Evolutionary conservation across 208 protist species (phyloP).

Genomic region (Crithidia fasciculata): DNA sequence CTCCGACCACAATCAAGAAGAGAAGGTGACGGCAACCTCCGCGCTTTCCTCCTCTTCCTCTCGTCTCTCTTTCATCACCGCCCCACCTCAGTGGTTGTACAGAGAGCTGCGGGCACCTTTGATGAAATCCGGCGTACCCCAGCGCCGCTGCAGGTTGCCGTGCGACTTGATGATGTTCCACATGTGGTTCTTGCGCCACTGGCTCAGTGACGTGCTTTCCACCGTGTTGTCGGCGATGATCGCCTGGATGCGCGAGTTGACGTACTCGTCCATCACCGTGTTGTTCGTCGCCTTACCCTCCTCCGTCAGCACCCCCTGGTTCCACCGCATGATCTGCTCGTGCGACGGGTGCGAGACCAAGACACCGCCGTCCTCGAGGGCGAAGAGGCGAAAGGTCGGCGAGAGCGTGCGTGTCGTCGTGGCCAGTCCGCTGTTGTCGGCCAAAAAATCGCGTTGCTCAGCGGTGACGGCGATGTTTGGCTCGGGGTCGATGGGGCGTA

Average conservation of each 20-base stretch:
- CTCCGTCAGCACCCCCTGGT: constrained; percentile 67
- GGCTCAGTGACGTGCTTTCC: constrained; percentile 79
- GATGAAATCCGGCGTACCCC: constrained; percentile 73
- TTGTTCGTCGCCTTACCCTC: constrained; percentile 64
- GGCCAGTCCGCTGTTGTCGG: constrained; percentile 55
- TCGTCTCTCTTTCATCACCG: not conserved
- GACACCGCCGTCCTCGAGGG: constrained; percentile 80
- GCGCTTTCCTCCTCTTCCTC: too few species aligned
- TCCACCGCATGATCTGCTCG: constrained; percentile 83
- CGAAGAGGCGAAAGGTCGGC: constrained; percentile 85
- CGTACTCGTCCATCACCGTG: constrained; percentile 80
- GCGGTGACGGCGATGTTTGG: constrained; percentile 4
- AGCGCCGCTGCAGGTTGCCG: constrained; percentile 79
- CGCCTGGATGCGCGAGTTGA: constrained; percentile 87
- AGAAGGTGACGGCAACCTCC: not conserved
- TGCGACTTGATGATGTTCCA: constrained; percentile 88
- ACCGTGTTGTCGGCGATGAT: constrained; percentile 91
- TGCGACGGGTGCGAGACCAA: constrained; percentile 85
- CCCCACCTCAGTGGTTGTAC: constrained; percentile 49
- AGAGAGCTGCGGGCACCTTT: constrained; percentile 72
- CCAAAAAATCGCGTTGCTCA: constrained; percentile 19
- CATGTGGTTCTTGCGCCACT: constrained; percentile 87
- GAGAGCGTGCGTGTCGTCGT: constrained; percentile 79
- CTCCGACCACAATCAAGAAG: not conserved
- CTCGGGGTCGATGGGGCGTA: constrained; percentile 33